Base-by-base conservation (phyloP, 2,329 filamentous ascomycete species). In the Ophiocordyceps camponoti-floridani region DNA sequence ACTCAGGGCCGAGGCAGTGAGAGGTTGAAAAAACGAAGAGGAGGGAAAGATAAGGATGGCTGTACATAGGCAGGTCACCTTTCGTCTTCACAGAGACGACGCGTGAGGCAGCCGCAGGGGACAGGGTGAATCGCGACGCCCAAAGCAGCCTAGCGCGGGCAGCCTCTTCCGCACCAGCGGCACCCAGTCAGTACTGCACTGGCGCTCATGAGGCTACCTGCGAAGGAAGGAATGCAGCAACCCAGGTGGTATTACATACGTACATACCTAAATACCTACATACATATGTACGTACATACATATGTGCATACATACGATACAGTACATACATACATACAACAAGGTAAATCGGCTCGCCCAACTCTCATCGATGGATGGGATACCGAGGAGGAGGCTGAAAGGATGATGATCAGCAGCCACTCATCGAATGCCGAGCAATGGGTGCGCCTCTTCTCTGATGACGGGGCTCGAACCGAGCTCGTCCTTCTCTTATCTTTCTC, bases 91-190 rank as follows among this genome's bases (percentile, higher is more conserved):
- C 19, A 43, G 37, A 26, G 41, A 28, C 37, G 37, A 45, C 37
- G 45, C 45, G 40, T 46, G 42, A 42, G 31, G 40, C 41, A 27
- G 30, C 38, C 35, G 45, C 42, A 44, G 40, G 41, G 46, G 40
- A 51, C 54, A 55, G 6, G 40, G 45, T 35, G 38, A 54, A 56
- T 57, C 52, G 49, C 50, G 53, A 51, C 49, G 49, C 56, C 53
- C 47, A 47, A 52, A 54, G 45, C 16, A 51, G 56, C 35, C 49
- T 60, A 60, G 58, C 47, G 53, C 44, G 27, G 10, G 13, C 19
- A 16, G 27, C 27, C 16, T 13, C 27, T 38, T 16, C 35, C 35
- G 35, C 16, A 16, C 23, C 23, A 23, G 23, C 23, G 23, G 23
- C 23, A 23, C 23, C 23, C 16, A n/a, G 13, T 37, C 33, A 23